Conservation (phyloP, 2,329 filamentous ascomycete species). For the Clarireedia hainanense region DNA sequence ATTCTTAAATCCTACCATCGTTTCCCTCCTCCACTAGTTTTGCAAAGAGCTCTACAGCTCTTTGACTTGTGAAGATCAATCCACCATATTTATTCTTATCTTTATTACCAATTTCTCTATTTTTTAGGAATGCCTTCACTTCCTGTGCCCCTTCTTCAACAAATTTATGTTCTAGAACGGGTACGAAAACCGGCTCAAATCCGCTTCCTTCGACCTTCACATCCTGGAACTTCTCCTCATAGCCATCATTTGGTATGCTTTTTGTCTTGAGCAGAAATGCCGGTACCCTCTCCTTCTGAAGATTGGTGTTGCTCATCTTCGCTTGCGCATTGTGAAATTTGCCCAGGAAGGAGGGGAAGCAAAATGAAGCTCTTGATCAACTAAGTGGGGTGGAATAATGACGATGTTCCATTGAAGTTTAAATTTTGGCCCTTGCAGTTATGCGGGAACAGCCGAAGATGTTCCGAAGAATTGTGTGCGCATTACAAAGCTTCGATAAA, state of each 20-base stretch:
- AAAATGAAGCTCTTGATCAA: background rate
- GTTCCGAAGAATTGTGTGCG: background rate
- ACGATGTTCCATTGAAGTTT: background rate
- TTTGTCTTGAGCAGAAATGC: slow-evolving; percentile 72
- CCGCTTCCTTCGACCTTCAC: slow-evolving; percentile 27
- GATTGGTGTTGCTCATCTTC: background rate
- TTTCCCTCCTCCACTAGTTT: slow-evolving; percentile 46
- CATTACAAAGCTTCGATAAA: background rate
- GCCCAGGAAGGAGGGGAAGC: background rate
- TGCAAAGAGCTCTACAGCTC: slow-evolving; percentile 72
- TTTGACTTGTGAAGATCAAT: slow-evolving; percentile 78
- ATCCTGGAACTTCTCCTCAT: slow-evolving; percentile 57
- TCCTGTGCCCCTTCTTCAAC: slow-evolving; percentile 48
- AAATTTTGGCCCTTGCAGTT: background rate
- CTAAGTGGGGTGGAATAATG: background rate
- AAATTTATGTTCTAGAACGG: slow-evolving; percentile 67
- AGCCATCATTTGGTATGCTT: slow-evolving; percentile 63
- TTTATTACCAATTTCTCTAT: slow-evolving; percentile 33
- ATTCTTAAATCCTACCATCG: slow-evolving; percentile 13
- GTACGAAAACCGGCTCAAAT: slow-evolving; percentile 64
- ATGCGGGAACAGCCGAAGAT: background rate
- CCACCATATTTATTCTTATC: slow-evolving; percentile 52
- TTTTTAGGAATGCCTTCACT: slow-evolving; percentile 43
- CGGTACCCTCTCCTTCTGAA: slow-evolving; percentile 34
- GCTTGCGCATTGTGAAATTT: background rate